Base-by-base conservation (phyloP, 441 rosid species). In the Erysimum pusillum region DNA sequence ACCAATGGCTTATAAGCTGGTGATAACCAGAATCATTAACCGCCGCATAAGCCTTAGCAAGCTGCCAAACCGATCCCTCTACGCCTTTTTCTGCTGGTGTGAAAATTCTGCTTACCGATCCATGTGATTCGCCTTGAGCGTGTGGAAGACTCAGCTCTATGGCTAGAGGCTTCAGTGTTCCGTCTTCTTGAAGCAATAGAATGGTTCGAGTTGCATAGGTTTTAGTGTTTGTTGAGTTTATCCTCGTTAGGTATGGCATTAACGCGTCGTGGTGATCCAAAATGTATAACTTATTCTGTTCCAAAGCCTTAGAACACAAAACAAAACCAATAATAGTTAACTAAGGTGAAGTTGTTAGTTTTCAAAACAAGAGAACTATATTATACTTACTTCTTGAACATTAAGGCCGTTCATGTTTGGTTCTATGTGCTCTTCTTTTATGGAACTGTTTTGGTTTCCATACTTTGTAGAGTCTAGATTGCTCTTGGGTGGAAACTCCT, bases 121-220 rank as follows among this genome's bases (percentile, higher is more conserved):
- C 99, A 51, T 82, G 86, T 42, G 44, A 65, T 64, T 81, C 84
- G 12, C 92, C 92, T 80, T 91, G 92, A 52, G 91, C 80, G 82
- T 90, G 93, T n/a, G 91, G 98, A 76, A 89, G 85, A 81, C 99
- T 95, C 68, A 95, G 78, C 77, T 95, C 98, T 45, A 92, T 91
- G 20, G 92, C 94, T 74, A 92, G 74, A 6, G 95, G 98, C 81
- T 88, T 91, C 75, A 92, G 64, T 32, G 95, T 90, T 15, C 89
- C 90, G 7, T 91, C 90, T 8, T 87, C 89, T 84, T 85, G 85
- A 80, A 92, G 77, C 25, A 92, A 76, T 32, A 95, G 79, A 52
- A 95, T 60, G 9, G 99, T 95, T 85, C 98, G 85, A 7, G 93
- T 80, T 28, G 98, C 98, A 45, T 90, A 95, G 13, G 86, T 86